A percentile compares a stretch with the other conserved stretches of the same genome.
Conservation (phyloP, 2,329 filamentous ascomycete genomes). For the Diaporthe destruens region DNA sequence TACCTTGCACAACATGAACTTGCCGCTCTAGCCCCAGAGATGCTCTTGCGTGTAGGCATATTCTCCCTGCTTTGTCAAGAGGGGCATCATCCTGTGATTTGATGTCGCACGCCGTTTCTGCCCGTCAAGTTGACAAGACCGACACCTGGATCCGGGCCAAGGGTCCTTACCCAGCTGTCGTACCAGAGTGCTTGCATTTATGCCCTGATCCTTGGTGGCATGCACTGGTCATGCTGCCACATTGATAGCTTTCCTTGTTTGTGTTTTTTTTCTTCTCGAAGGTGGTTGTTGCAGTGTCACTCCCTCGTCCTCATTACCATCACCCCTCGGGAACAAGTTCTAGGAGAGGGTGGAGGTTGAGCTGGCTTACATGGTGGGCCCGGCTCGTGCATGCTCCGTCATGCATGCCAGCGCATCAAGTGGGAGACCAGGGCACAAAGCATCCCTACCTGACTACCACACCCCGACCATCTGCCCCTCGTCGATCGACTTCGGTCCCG, state of each 20-base stretch:
- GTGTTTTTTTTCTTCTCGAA: conserved; percentile 37
- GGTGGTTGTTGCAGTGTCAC: conserved; percentile 23
- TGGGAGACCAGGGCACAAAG: conserved; percentile 59
- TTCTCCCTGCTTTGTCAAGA: conserved; percentile 19
- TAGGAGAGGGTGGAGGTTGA: conserved; percentile 52
- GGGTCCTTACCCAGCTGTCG: conserved; percentile 34
- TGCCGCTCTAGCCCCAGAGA: conserved; percentile 26
- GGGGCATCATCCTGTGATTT: conserved; percentile 17
- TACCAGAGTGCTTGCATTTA: conserved; percentile 36
- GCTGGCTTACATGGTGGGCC: conserved; percentile 60
- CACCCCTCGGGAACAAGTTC: conserved; percentile 44
- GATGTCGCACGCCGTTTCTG: conserved; percentile 32
- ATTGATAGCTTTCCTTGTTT: conserved; percentile 21
- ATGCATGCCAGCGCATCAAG: conserved; percentile 71
- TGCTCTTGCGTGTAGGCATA: conserved; percentile 15
- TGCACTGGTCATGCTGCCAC: conserved; percentile 33
- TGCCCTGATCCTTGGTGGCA: conserved; percentile 27
- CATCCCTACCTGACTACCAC: conserved; percentile 48
- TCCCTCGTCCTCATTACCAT: conserved; percentile 29
- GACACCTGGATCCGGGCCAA: conserved; percentile 27
- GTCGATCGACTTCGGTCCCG: conserved; percentile 38
- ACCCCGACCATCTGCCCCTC: conserved; percentile 45
- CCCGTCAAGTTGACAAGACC: conserved; percentile 36
- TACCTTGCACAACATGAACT: conserved; percentile 35
- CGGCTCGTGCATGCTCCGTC: conserved; percentile 68